Conservation (phyloP, 441 rosid species). For the Theobroma grandiflorum region DNA sequence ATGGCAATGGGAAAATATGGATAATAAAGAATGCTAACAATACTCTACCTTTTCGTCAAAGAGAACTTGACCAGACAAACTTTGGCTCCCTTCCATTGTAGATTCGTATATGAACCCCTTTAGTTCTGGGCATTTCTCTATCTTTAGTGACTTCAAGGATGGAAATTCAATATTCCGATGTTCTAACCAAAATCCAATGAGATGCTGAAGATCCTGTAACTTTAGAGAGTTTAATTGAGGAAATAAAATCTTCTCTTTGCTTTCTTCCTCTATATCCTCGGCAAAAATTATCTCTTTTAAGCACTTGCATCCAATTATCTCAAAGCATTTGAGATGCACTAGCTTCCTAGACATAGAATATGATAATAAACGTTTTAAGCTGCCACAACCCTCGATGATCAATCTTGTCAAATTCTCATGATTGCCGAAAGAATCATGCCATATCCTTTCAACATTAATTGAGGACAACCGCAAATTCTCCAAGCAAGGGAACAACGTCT, state of each 20-base stretch:
- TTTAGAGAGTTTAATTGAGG: not conserved
- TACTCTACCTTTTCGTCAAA: not conserved
- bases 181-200: not conserved
- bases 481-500: conserved; percentile 19
- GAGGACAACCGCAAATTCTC: not conserved
- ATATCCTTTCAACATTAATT: conserved; percentile 12
- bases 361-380: not conserved
- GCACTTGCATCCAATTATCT: not conserved
- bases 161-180: not conserved
- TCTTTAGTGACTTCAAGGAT: not conserved
- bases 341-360: not conserved
- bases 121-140: not conserved
- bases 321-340: not conserved
- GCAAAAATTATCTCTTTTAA: not conserved
- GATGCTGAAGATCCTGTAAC: not conserved
- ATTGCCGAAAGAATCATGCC: conserved; percentile 9
- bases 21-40: not conserved
- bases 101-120: not conserved
- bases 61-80: not conserved
- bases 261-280: not conserved
- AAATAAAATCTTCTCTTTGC: not conserved
- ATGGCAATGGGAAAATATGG: not conserved
- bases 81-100: not conserved
- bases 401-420: conserved; percentile 11
- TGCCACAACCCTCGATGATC: conserved; percentile 14